A percentile compares a stretch with the other conserved stretches of the same genome.
Conservation (phyloP, 2,329 filamentous ascomycete genomes). For the Colletotrichum euphorbiae region DNA sequence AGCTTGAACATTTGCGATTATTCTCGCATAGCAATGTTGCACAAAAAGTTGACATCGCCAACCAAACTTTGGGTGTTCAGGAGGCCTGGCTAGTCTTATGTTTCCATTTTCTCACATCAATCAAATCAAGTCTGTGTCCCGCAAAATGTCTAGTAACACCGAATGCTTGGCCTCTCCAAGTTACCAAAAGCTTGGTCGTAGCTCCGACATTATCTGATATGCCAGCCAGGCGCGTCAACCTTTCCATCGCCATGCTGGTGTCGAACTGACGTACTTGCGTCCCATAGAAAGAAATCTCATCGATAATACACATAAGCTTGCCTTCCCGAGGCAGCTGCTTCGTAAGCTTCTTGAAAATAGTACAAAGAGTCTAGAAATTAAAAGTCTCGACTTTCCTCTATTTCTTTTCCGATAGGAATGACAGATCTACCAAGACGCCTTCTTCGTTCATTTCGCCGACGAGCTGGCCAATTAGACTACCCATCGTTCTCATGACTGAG, state of each 20-base stretch:
- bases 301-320: conserved; percentile 3
- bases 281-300: conserved; percentile 1
- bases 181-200: neutral
- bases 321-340: conserved; percentile 3
- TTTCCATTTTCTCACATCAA: no score
- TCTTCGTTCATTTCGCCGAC: neutral
- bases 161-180: neutral
- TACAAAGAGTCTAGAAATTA: neutral
- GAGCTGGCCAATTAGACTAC: conserved; percentile 16
- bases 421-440: neutral
- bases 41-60: no score
- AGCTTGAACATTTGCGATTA: no score
- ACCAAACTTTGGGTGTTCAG: no score
- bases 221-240: no score
- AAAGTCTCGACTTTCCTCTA: neutral
- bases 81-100: no score
- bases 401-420: neutral
- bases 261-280: neutral
- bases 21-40: no score
- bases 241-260: neutral
- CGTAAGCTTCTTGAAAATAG: neutral
- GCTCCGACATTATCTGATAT: no score
- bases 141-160: neutral
- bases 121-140: neutral
- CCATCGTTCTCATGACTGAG: neutral